phyloP scores from a whole-genome alignment of 148 eudicot genomes.

The Pharnaceum exiguum region DNA sequence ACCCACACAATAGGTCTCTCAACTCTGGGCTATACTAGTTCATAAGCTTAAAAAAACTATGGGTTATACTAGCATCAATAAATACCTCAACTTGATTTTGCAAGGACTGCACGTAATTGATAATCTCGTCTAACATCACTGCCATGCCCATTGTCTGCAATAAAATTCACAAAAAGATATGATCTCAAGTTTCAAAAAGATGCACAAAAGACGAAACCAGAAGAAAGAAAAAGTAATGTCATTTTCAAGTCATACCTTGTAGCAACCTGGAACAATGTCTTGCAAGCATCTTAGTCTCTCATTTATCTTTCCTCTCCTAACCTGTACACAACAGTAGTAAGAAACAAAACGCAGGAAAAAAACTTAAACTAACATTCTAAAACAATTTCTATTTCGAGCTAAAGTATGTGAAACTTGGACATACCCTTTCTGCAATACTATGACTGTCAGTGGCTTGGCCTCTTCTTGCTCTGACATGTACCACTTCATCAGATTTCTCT shows the following conservation, averaged over 20 bases:
- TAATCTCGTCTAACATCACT: constrained; percentile 84
- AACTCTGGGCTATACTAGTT: not conserved
- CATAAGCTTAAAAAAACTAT: no score
- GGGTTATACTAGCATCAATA: not conserved
- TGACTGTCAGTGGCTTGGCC: constrained; percentile 95
- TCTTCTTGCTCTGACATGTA: constrained; percentile 83
- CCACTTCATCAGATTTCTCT: constrained; percentile 56
- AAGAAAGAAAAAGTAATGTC: no score
- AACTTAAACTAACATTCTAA: not conserved
- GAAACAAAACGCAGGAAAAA: not conserved
- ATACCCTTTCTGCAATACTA: constrained; percentile 89
- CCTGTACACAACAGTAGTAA: constrained; percentile 27
- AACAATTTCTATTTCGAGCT: not conserved
- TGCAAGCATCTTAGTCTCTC: constrained; percentile 69
- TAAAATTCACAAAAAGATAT: not conserved
- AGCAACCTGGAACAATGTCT: constrained; percentile 90
- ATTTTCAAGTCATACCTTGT: constrained; percentile 67
- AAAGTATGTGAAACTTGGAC: no score
- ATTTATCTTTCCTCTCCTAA: constrained; percentile 86
- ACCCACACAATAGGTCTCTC: not conserved
- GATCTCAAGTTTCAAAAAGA: no score
- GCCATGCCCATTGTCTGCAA: constrained; percentile 90
- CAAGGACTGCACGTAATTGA: constrained; percentile 84
- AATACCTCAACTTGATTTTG: constrained; percentile 86
- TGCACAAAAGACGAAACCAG: no score